Percentiles rank a stretch among this genome's conserved stretches.
Conservation (phyloP, 23 red algal genomes). For the Cyanidioschyzon merolae region DNA sequence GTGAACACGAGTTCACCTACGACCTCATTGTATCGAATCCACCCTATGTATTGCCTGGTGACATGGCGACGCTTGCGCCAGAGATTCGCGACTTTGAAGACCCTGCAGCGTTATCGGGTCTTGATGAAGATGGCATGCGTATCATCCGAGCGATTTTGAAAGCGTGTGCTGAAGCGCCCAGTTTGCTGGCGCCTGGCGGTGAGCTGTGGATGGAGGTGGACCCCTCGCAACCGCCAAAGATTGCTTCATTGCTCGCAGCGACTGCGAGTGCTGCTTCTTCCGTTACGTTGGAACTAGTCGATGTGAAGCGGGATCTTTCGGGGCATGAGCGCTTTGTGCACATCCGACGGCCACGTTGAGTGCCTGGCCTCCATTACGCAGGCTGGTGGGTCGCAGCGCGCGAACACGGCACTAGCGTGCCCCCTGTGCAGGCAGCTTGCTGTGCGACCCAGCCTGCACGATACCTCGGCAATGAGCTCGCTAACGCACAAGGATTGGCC, state of each 20-base stretch:
- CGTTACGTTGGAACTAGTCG: background rate
- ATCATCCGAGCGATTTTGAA: conserved; percentile 51
- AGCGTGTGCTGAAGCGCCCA: conserved; percentile 8
- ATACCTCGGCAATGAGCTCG: no score
- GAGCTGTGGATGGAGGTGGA: conserved; percentile 85
- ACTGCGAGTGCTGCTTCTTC: background rate
- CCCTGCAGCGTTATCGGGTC: conserved; percentile 37
- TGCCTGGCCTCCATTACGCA: no score
- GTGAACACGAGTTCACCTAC: conserved; percentile 14
- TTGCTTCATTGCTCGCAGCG: conserved; percentile 9
- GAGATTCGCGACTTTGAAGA: conserved; percentile 71
- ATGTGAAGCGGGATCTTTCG: background rate
- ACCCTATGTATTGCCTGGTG: conserved; percentile 66
- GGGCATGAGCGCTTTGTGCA: conserved; percentile 16
- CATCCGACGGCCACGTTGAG: background rate
- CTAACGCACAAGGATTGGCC: no score
- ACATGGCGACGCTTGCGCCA: conserved; percentile 39
- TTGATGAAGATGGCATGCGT: conserved; percentile 65
- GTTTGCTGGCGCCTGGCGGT: conserved; percentile 30
- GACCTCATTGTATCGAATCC: conserved; percentile 72
- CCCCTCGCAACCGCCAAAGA: conserved; percentile 33
- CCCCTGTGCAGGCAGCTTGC: no score
- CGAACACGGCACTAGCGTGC: no score
- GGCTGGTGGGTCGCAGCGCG: no score
- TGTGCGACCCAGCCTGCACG: no score